Base-by-base conservation (phyloP, 345 rosid species). In the Limnanthes douglasii region DNA sequence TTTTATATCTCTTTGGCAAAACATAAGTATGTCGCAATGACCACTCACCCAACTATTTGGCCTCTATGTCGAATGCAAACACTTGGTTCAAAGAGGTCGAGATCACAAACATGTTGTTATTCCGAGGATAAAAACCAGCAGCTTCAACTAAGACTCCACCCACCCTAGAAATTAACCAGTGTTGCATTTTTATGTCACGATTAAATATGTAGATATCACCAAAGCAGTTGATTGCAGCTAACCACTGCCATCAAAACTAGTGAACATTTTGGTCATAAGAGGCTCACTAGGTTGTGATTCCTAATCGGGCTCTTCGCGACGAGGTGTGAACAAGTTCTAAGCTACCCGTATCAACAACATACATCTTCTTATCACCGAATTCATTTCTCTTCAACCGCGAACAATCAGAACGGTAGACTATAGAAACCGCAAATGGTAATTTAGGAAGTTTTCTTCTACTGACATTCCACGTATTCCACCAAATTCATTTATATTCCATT, bases 171-270 rank as follows among this genome's bases (percentile, higher is more conserved):
- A 72, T 66, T 56, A 75, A 75, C 93, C 93, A 79, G 31, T 79
- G 93, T 47, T 79, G 93, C 64, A 85, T 79, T 64, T 37, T 52
- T 30, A 55, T 66, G 50, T 75, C 85, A 37, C 74, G 61, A 55
- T 72, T 75, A 55, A 66, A 79, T 31, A 75, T 30, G 40, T 75
- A 72, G 9, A 72, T 46, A 59, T 79, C 93, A 31, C 85, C 93
- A 66, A 72, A 79, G 66, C 93, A 79, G 44, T 75, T 79, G 39
- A 67, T 17, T 10, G 93, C 85, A 50, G 85, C 78, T 37, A 79
- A 49, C 85, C 93, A 79, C 43, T 66, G 85, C 75, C 85, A 62
- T 71, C 81, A 37, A 61, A 55, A 46, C 92, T 78, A 5, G 78
- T 57, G 37, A 66, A 69, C 85, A 78, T 48, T 60, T 62, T 78